These are phyloP conservation scores for Tagetes patula DNA, from an alignment of 129 eudicot genomes.

Conservation along the genomic window DNA sequence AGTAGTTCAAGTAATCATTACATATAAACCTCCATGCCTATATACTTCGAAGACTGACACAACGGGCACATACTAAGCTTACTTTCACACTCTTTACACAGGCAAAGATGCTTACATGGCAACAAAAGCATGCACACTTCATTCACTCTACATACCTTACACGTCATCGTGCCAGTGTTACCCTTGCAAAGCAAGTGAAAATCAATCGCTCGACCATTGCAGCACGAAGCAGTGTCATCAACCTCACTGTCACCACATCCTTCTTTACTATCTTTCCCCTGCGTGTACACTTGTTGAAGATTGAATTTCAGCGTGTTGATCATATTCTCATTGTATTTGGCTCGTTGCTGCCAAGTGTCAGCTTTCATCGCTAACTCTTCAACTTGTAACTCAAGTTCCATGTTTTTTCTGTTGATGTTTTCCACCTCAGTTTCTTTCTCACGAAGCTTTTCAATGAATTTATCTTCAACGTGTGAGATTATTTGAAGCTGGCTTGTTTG, in stretches of 20 bases:
- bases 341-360: conserved; percentile 76
- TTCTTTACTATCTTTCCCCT: conserved; percentile 74
- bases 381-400: conserved; percentile 62
- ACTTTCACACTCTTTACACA: conserved; percentile 84
- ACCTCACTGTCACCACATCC: conserved; percentile 93
- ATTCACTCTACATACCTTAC: conserved; percentile 79
- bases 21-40: conserved; percentile 83
- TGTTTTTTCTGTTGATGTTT: conserved; percentile 58
- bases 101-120: conserved; percentile 89
- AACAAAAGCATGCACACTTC: conserved; percentile 72
- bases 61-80: conserved; percentile 70
- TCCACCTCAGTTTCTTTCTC: conserved; percentile 75
- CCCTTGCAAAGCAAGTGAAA: conserved; percentile 59
- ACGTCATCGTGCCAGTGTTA: conserved; percentile 50
- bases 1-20: conserved; percentile 36
- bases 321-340: conserved; percentile 68
- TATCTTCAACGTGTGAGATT: conserved; percentile 65
- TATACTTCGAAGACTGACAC: conserved; percentile 65
- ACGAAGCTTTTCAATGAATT: conserved; percentile 53
- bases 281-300: conserved; percentile 67
- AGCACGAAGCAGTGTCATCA: conserved; percentile 80
- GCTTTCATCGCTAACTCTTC: conserved; percentile 69
- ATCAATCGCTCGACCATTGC: conserved; percentile 69
- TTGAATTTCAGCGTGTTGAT: conserved; percentile 63
- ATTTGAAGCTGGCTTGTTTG: conserved; percentile 68